Percentiles rank a stretch among this genome's conserved stretches.
Evolutionary conservation across 768 basidiomycete genomes (phyloP).

Genomic region (Tricholoma bakamatsutake): DNA sequence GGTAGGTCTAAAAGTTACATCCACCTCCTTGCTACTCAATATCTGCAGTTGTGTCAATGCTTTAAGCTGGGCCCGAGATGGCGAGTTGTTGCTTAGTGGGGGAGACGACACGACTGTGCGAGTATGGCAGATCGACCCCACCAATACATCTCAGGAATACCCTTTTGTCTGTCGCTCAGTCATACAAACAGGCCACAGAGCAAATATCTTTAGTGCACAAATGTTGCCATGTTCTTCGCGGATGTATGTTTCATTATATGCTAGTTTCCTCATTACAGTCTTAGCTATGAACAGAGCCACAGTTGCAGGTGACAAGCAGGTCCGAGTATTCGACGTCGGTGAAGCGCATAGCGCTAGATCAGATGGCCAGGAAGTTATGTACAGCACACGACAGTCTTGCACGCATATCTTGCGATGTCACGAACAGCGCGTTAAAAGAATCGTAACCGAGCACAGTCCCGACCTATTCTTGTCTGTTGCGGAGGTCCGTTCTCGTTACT

Average conservation of each 20-base stretch:
- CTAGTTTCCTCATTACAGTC: conserved; percentile 2
- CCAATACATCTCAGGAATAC: conserved; percentile 40
- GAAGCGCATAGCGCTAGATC: conserved; percentile 29
- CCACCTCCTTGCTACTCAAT: not conserved
- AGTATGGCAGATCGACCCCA: conserved; percentile 65
- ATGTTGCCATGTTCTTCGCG: conserved; percentile 76
- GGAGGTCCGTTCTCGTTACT: conserved; percentile 43
- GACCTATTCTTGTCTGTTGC: conserved; percentile 72
- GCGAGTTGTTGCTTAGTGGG: conserved; percentile 59
- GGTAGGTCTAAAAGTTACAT: conserved; percentile 34
- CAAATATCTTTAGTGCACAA: conserved; percentile 82
- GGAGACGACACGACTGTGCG: conserved; percentile 77
- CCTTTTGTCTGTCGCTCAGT: conserved; percentile 61
- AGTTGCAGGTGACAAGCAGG: conserved; percentile 69
- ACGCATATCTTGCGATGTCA: conserved; percentile 66
- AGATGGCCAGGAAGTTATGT: conserved; percentile 39
- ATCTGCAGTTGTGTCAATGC: conserved; percentile 66
- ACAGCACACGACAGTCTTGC: conserved; percentile 41
- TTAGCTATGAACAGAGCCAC: conserved; percentile 42
- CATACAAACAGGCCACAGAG: conserved; percentile 74
- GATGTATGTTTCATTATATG: conserved; percentile 44
- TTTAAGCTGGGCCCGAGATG: conserved; percentile 64
- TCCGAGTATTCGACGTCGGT: conserved; percentile 73
- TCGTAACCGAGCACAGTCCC: conserved; percentile 75
- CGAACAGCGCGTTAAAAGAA: conserved; percentile 63